Evolutionary conservation across 306 rosid species (phyloP).

Genomic region (Acacia melanoxylon): DNA sequence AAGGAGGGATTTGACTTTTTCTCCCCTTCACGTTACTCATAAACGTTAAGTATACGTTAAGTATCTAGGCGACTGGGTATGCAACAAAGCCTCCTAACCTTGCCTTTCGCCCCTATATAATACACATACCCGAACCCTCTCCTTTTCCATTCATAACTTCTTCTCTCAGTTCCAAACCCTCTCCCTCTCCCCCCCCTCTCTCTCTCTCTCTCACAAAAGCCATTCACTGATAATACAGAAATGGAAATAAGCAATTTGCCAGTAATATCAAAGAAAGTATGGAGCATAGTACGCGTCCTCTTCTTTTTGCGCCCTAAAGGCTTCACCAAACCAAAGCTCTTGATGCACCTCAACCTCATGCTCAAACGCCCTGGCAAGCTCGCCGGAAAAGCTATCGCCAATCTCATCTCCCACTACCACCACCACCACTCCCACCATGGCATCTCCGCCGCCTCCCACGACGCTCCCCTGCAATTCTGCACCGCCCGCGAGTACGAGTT

Average conservation of each 20-base stretch:
- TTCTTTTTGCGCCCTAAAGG: constrained; percentile 76
- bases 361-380: constrained; percentile 86
- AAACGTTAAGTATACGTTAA: too few species aligned
- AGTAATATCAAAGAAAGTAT: constrained; percentile 52
- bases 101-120: neutral
- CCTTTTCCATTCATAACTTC: neutral
- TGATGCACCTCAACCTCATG: constrained; percentile 65
- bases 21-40: too few species aligned
- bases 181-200: neutral
- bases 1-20: too few species aligned
- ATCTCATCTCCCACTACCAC: constrained; percentile 63
- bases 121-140: constrained; percentile 1
- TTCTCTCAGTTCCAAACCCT: neutral
- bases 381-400: constrained; percentile 76
- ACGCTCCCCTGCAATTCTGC: constrained; percentile 14
- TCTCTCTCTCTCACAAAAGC: neutral
- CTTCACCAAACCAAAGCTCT: constrained; percentile 60
- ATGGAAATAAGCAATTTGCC: constrained; percentile 51
- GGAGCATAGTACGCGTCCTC: constrained; percentile 64
- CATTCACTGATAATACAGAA: neutral
- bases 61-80: neutral
- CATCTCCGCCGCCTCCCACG: constrained; percentile 13
- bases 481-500: constrained; percentile 74
- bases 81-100: neutral
- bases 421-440: neutral